Percentiles rank a stretch among this genome's conserved stretches.
Conservation (phyloP, 75 land plant genomes). For the Selaginella tamariscina region DNA sequence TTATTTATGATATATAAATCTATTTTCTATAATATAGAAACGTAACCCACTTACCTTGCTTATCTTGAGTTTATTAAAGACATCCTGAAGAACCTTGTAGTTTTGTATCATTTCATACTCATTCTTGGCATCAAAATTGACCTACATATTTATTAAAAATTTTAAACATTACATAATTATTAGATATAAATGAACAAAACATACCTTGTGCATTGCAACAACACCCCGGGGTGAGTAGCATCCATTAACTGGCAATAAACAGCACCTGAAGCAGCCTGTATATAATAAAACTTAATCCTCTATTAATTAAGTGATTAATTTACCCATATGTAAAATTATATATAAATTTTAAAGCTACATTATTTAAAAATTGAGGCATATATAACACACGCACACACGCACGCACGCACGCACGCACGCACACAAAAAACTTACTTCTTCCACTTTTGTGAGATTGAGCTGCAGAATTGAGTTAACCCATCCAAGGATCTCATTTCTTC, state of each 20-base stretch:
- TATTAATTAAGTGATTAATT: not conserved
- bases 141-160: slow-evolving; percentile 3
- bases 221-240: slow-evolving; percentile 44
- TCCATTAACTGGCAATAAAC: slow-evolving; percentile 88
- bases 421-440: slow-evolving; percentile 36
- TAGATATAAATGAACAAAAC: slow-evolving; percentile 1
- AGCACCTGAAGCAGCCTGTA: slow-evolving; percentile 39
- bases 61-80: slow-evolving; percentile 16
- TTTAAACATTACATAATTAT: not conserved
- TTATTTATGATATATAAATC: too few species aligned
- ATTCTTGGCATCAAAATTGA: slow-evolving; percentile 20
- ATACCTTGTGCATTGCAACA: slow-evolving; percentile 54
- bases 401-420: not conserved
- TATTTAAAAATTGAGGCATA: too few species aligned
- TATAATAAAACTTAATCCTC: not conserved
- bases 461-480: slow-evolving; percentile 67
- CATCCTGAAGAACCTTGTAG: slow-evolving; percentile 19
- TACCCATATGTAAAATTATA: too few species aligned
- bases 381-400: too few species aligned
- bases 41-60: slow-evolving; percentile 10
- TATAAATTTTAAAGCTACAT: too few species aligned
- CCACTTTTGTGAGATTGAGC: slow-evolving; percentile 48
- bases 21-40: not conserved
- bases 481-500: slow-evolving; percentile 48
- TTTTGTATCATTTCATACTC: slow-evolving; percentile 24